phyloP scores from a whole-genome alignment of 805 yeast genomes.

The Wickerhamomyces strasburgensis region DNA sequence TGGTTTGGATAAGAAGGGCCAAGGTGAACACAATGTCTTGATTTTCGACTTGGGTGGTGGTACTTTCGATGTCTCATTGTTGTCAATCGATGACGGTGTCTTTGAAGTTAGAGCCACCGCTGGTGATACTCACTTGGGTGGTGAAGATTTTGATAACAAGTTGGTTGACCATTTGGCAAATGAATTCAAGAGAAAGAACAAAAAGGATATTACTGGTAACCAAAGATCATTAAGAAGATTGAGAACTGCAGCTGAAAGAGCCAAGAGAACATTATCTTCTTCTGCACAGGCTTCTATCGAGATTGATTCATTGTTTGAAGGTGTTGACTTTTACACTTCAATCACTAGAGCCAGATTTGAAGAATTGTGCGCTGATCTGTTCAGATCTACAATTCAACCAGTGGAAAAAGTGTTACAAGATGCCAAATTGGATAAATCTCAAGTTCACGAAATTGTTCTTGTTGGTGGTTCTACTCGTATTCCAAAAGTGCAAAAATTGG shows the following conservation, averaged over 20 bases:
- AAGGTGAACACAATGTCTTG: conserved; percentile 80
- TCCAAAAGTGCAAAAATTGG: conserved; percentile 96
- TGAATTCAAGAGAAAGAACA: conserved; percentile 97
- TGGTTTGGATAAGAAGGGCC: conserved; percentile 69
- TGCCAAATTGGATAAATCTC: conserved; percentile 88
- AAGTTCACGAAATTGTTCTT: conserved; percentile 88
- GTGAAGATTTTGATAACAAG: conserved; percentile 98
- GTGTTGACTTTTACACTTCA: conserved; percentile 95
- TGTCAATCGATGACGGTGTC: conserved; percentile 92
- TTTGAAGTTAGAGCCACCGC: conserved; percentile 94
- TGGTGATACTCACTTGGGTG: conserved; percentile 87
- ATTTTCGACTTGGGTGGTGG: conserved; percentile 98
- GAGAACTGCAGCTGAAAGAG: conserved; percentile 99
- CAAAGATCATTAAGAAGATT: conserved; percentile 98
- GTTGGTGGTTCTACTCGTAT: conserved; percentile 99
- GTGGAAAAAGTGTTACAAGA: conserved; percentile 95
- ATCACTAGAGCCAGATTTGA: conserved; percentile 98
- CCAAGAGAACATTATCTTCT: conserved; percentile 97
- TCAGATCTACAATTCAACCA: conserved; percentile 93
- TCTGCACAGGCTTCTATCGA: conserved; percentile 96
- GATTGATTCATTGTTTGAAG: conserved; percentile 94
- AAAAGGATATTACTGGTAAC: conserved; percentile 87
- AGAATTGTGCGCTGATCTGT: conserved; percentile 93
- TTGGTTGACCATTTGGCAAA: conserved; percentile 88
- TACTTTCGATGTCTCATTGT: conserved; percentile 94